Base-by-base conservation (phyloP, 202 grass and related monocot genomes). In the Panicum virgatum region DNA sequence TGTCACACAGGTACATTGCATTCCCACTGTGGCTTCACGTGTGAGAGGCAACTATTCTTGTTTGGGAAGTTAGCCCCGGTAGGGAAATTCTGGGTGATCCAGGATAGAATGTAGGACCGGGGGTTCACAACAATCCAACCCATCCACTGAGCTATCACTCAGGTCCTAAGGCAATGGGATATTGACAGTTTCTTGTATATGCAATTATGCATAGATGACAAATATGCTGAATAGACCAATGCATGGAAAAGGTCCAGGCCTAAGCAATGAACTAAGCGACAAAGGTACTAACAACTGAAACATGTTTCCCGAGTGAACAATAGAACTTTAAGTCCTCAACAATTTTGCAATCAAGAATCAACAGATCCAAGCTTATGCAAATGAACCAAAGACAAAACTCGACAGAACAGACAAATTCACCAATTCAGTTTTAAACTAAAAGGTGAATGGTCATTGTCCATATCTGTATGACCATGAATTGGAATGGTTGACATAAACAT, bases 361-460 rank as follows among this genome's bases (percentile, higher is more conserved):
- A 47, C 47, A 73, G 14, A 76, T 59, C 50, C 32, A 79, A 57
- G 36, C 26, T 47, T 59, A 73, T 23, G 47, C 18, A 78, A 66
- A 72, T 59, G 72, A 51, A 66, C 59, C 26, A 12, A 47, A 51
- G 18, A 77, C 19, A 70, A 69, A 69, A 69, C 20, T 71, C 13
- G 25, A 45, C 29, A 77, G 23, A 77, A 61, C 14, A 82, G 48
- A 67, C 38, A 18, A 62, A 56, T 20, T 42, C 40, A 19, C 7
- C 10, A 69, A 30, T 58, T 43, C 23, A 39, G 57, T 65, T 82
- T 50, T 48, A 65, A 73, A 11, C 19, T 78, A 73, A 27, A 82
- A 82, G 59, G 58, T 62, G 66, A 15, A 78, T 67, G 25, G 20
- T 57, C 71, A 20, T 22, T 73, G 66, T 65, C 63, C 65, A 77